A percentile compares a stretch with the other conserved stretches of the same genome.
Evolutionary conservation across 768 basidiomycete species (phyloP).

Genomic region (Psilocybe azurescens): DNA sequence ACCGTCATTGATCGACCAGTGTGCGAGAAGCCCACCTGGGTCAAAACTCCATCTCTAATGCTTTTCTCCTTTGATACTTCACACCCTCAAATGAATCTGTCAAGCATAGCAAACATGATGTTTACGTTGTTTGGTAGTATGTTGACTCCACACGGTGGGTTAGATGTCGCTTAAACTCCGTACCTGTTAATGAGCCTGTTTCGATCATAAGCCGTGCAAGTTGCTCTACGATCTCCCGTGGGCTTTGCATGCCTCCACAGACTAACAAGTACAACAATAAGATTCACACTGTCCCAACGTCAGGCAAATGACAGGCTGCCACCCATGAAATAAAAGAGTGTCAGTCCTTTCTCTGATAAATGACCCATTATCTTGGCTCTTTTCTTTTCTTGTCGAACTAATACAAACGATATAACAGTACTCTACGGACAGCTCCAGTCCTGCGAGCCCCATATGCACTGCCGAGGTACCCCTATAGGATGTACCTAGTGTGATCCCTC

Average conservation of each 20-base stretch:
- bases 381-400: too few relatives aligned
- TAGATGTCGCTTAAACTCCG: not conserved
- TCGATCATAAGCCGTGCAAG: conserved; percentile 2
- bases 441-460: too few relatives aligned
- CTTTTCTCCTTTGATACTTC: not conserved
- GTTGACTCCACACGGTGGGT: not conserved
- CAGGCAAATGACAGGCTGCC: too few relatives aligned
- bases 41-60: not conserved
- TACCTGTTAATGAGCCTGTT: conserved; percentile 5
- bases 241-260: not conserved
- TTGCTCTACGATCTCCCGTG: not conserved
- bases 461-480: too few relatives aligned
- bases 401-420: too few relatives aligned
- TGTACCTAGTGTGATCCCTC: too few relatives aligned
- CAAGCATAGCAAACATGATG: conserved; percentile 5
- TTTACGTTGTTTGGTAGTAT: conserved; percentile 11
- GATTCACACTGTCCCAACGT: too few relatives aligned
- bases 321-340: conserved; percentile 26
- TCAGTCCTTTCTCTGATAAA: conserved; percentile 20
- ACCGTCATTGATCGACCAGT: too few relatives aligned
- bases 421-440: too few relatives aligned
- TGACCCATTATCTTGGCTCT: not conserved
- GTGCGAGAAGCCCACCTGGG: not conserved
- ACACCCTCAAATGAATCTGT: not conserved
- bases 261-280: not conserved